These are phyloP conservation scores for Eudorina sp. DNA, from an alignment of 139 green algal genomes.

Conservation along the genomic window DNA sequence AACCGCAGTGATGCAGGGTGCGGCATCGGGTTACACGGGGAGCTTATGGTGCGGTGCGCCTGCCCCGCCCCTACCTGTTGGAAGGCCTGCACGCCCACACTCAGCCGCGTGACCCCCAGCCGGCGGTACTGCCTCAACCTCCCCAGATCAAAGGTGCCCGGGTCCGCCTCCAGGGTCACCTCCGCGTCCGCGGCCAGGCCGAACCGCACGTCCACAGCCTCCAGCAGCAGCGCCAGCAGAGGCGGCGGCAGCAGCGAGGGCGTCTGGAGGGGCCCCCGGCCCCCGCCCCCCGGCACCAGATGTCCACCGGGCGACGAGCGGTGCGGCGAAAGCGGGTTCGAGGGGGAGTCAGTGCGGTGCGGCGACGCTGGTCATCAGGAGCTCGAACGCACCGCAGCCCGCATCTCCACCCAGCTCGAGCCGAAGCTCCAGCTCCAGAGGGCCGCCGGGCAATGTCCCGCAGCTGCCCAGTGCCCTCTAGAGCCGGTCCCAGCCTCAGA, in stretches of 20 bases:
- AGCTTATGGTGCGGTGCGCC: background rate
- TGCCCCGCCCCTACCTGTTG: conserved; percentile 59
- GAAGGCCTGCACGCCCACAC: conserved; percentile 92
- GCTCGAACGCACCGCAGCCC: too few relatives aligned
- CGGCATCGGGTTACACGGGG: too few relatives aligned
- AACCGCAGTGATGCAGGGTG: too few relatives aligned
- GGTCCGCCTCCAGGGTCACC: conserved; percentile 95
- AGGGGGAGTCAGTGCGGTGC: too few relatives aligned
- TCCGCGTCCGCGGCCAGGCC: conserved; percentile 84
- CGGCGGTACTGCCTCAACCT: conserved; percentile 81
- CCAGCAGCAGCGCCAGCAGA: conserved; percentile 80
- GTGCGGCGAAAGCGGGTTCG: too few relatives aligned
- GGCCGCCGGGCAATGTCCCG: too few relatives aligned
- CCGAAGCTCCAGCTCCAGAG: too few relatives aligned
- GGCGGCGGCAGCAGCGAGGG: conserved; percentile 89
- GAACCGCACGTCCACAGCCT: conserved; percentile 56
- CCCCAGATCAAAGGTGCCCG: conserved; percentile 91
- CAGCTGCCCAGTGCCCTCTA: too few relatives aligned
- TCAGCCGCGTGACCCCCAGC: conserved; percentile 91
- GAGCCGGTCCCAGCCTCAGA: too few relatives aligned
- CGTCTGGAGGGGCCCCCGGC: conserved; percentile 76
- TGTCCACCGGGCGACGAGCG: background rate
- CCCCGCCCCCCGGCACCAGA: too few relatives aligned
- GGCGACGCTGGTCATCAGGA: too few relatives aligned
- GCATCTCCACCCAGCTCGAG: too few relatives aligned